Conservation (phyloP, 108 stramenopile species). For the Nitzschia putrida region DNA sequence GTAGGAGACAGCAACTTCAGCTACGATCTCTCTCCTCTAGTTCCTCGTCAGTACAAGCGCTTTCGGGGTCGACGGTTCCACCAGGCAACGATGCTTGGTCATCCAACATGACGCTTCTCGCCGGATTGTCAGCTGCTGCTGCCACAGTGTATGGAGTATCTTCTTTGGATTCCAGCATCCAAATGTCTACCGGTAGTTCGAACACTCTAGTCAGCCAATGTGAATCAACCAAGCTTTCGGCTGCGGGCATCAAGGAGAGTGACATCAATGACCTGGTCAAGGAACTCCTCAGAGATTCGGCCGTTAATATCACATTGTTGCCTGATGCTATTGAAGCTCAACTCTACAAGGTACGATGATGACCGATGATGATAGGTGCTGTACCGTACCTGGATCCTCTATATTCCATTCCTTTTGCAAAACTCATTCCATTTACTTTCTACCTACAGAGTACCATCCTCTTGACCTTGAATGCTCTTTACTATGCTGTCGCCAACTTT, state of each 20-base stretch:
- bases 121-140: no score
- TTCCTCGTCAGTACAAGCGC: no score
- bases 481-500: constrained; percentile 14
- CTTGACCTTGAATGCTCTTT: constrained; percentile 35
- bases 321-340: constrained; percentile 38
- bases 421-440: neutral
- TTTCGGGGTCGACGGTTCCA: no score
- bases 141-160: no score
- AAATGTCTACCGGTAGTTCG: no score
- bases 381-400: neutral
- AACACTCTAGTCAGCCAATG: no score
- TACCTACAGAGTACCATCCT: constrained; percentile 20
- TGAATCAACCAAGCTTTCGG: neutral
- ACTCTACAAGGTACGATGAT: constrained; percentile 25
- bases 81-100: no score
- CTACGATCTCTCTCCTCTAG: no score
- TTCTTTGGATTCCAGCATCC: no score
- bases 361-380: neutral
- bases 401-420: neutral
- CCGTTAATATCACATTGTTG: constrained; percentile 29
- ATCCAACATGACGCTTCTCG: no score
- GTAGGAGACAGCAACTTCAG: no score
- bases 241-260: constrained; percentile 14
- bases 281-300: constrained; percentile 26
- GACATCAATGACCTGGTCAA: constrained; percentile 39